Evolutionary conservation across 129 eudicot species (phyloP), one percentile per base, ranked within the genome.

Genomic region (Pseudognaphalium luteoalbum): DNA sequence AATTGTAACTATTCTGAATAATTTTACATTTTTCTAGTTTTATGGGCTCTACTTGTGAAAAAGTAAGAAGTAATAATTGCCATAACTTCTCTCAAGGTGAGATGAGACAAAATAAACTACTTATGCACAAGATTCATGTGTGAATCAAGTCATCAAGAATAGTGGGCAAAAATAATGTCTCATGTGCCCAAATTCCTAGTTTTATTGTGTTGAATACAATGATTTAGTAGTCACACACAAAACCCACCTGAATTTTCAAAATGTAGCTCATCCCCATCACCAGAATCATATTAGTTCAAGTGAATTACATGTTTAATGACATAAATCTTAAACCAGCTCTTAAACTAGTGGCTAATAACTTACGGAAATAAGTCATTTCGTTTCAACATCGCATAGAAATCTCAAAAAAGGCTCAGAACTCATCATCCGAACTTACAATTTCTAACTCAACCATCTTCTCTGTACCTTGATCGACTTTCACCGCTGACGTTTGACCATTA

Each of bases 391-490:
- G 35, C 30, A 37, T 33, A 37, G 2, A 42, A 29, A 32, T 30
- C 19, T 70, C 64, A 70, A 61, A 7, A 72, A 61, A 17, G 30
- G 70, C 75, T 86, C 82, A 83, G 14, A 60, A 29, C 21, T 93
- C 98, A 32, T 93, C 98, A 82, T 93, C 98, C 60, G 97, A 93
- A 85, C 98, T 93, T 63, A 83, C 66, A 61, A 85, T 71, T 9
- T 93, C 97, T 50, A 90, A 81, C 86, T 93, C 98, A 68, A 90
- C 86, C 95, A 88, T 90, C 87, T 93, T 93, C 41, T 72, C 83
- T 15, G 71, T 57, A 64, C 50, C 84, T 71, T 81, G 70, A 59
- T 84, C 64, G 76, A 66, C 51, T 80, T 85, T 74, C 25, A 37
- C 76, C 11, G 71, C 39, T 56, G 86, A 37, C 33, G 78, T 68